Conservation (phyloP, 306 rosid species). For the Quercus gilva region DNA sequence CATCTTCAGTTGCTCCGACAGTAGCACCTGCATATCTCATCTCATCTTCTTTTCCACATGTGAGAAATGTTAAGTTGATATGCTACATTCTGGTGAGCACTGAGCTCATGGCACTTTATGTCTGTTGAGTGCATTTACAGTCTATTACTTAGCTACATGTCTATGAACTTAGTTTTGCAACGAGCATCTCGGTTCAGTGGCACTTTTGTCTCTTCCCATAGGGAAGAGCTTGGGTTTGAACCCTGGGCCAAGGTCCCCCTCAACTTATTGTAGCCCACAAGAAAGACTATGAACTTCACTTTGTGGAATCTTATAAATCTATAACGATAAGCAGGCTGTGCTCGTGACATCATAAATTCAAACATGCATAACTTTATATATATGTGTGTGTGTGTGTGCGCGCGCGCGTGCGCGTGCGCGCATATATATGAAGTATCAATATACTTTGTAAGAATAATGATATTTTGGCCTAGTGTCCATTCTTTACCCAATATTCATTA, state of each 20-base stretch:
- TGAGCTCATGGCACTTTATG: constrained; percentile 4
- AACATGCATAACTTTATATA: not conserved
- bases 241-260: too few relatives aligned
- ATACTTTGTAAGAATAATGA: not conserved
- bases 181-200: too few relatives aligned
- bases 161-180: not conserved
- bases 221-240: too few relatives aligned
- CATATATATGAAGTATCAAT: not conserved
- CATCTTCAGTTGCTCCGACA: constrained; percentile 88
- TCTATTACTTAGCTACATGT: not conserved
- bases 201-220: too few relatives aligned
- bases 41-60: constrained; percentile 18
- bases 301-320: not conserved
- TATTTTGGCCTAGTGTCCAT: not conserved
- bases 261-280: too few relatives aligned
- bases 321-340: not conserved
- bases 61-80: constrained; percentile 18
- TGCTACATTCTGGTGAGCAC: not conserved
- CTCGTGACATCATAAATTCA: not conserved
- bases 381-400: too few relatives aligned
- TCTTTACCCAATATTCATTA: not conserved
- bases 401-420: too few relatives aligned
- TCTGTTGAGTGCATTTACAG: constrained; percentile 1
- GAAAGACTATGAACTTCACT: not conserved
- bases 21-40: constrained; percentile 58